These are phyloP conservation scores for Houttuynia cordata DNA, from an alignment of 164 flowering plant species.

Conservation along the genomic window DNA sequence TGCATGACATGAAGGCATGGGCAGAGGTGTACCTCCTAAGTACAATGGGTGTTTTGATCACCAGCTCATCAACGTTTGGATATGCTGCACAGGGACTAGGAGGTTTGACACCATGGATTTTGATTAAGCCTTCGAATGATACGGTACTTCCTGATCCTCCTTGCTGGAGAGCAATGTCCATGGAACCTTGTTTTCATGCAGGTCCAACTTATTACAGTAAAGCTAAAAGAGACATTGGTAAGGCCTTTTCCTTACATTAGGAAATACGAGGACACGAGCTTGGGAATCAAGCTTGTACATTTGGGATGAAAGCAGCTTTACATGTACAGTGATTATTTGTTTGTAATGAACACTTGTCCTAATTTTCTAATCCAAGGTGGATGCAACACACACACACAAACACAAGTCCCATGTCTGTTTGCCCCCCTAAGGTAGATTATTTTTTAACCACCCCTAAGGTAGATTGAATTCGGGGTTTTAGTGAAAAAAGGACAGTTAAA, in stretches of 20 bases:
- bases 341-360: too few relatives aligned
- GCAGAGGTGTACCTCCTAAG: constrained; percentile 79
- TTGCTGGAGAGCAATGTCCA: constrained; percentile 64
- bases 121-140: constrained; percentile 50
- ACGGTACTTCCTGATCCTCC: constrained; percentile 66
- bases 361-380: too few relatives aligned
- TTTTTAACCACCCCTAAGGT: too few relatives aligned
- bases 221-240: constrained; percentile 43
- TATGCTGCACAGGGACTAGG: constrained; percentile 87
- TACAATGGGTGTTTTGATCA: constrained; percentile 47
- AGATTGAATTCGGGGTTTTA: too few relatives aligned
- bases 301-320: too few relatives aligned
- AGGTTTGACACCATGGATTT: constrained; percentile 71
- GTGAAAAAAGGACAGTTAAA: too few relatives aligned
- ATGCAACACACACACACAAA: too few relatives aligned
- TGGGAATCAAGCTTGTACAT: neutral
- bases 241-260: constrained; percentile 17
- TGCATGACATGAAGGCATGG: constrained; percentile 66
- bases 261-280: neutral
- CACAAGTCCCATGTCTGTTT: too few relatives aligned
- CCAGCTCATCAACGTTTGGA: constrained; percentile 85
- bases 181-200: constrained; percentile 88
- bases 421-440: too few relatives aligned
- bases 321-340: too few relatives aligned
- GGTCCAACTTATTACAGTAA: constrained; percentile 79